phyloP scores from a whole-genome alignment of 1,284 basidiomycete genomes.

The Cryptococcus sp. region DNA sequence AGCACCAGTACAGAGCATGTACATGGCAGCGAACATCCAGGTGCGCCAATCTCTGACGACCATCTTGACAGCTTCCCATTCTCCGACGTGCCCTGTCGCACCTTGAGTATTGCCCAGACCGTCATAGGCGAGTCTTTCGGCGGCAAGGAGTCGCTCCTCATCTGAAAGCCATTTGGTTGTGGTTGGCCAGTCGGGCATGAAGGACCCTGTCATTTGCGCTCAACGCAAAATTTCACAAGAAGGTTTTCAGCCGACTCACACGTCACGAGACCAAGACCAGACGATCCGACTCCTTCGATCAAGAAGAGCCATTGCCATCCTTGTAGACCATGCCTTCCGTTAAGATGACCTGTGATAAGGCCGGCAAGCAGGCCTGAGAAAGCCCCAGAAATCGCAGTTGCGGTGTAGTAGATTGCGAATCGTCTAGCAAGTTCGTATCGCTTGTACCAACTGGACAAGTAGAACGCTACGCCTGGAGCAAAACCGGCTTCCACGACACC shows the following conservation, averaged over 20 bases:
- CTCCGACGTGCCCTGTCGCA: constrained; percentile 38
- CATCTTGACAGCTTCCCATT: constrained; percentile 51
- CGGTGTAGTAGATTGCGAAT: constrained; percentile 51
- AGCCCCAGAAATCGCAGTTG: constrained; percentile 52
- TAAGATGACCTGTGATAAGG: constrained; percentile 44
- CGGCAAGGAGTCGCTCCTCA: constrained; percentile 54
- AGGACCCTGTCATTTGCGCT: constrained; percentile 18
- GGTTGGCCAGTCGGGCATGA: constrained; percentile 51
- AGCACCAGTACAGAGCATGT: constrained; percentile 54
- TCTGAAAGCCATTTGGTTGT: constrained; percentile 54
- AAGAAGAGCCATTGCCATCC: constrained; percentile 53
- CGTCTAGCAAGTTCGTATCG: constrained; percentile 44
- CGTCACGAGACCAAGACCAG: constrained; percentile 36
- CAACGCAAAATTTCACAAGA: too few species aligned
- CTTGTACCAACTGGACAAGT: constrained; percentile 40
- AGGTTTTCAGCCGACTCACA: too few species aligned
- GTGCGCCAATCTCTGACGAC: constrained; percentile 39
- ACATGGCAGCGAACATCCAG: constrained; percentile 49
- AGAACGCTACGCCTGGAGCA: constrained; percentile 44
- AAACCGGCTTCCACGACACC: constrained; percentile 49
- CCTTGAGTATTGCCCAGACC: constrained; percentile 47
- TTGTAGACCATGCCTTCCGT: constrained; percentile 43
- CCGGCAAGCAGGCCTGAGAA: constrained; percentile 54
- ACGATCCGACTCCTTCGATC: constrained; percentile 47
- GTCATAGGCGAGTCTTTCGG: constrained; percentile 53